phyloP scores from a whole-genome alignment of 169 alveolate species.

The Plasmodium cynomolgi region DNA sequence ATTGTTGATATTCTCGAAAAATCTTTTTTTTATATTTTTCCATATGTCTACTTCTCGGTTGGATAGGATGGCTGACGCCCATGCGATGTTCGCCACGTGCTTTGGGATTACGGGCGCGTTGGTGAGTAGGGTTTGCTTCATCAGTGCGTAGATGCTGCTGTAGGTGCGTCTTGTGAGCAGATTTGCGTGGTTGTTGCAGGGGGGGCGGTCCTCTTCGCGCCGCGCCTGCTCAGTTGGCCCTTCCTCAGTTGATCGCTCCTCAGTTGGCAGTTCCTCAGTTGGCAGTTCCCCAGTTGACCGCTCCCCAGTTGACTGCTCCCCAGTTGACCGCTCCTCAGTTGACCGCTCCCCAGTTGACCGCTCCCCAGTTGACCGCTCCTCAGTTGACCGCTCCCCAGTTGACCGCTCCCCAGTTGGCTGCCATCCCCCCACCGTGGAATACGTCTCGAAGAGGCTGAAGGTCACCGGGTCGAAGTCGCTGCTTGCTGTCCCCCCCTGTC shows the following conservation, averaged over 20 bases:
- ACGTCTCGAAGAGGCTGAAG: constrained; percentile 48
- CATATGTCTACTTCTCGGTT: constrained; percentile 36
- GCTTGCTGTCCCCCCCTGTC: background rate
- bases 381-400: background rate
- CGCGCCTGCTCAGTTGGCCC: background rate
- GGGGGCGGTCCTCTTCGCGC: background rate
- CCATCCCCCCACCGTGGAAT: background rate
- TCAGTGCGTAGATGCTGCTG: constrained; percentile 4
- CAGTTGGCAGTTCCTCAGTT: background rate
- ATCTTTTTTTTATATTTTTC: constrained; percentile 39
- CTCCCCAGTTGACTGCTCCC: background rate
- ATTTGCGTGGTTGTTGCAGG: constrained; percentile 2
- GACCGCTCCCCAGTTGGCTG: background rate
- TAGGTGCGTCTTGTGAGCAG: constrained; percentile 15
- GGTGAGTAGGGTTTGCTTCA: background rate
- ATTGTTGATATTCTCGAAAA: constrained; percentile 29
- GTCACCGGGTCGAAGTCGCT: constrained; percentile 31
- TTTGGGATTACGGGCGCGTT: constrained; percentile 14
- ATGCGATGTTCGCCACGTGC: constrained; percentile 66
- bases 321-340: background rate
- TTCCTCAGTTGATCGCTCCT: no score
- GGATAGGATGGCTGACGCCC: constrained; percentile 60
- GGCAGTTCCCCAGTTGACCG: background rate
- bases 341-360: background rate
- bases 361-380: background rate